Evolutionary conservation across 345 rosid species (phyloP).

Genomic region (Arabis alpina): DNA sequence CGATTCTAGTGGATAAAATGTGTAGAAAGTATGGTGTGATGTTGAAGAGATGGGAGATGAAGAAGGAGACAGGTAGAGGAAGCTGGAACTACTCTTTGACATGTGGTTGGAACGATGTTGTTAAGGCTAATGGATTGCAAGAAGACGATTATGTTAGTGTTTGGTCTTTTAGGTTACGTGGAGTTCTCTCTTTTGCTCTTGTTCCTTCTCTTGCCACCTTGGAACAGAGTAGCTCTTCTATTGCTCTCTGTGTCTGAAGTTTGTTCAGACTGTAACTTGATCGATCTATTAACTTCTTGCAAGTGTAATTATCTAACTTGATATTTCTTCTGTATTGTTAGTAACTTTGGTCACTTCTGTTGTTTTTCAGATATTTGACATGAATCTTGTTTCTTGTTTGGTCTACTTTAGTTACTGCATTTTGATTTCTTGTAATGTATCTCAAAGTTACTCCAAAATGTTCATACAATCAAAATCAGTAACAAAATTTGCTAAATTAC

Average conservation of each 20-base stretch:
- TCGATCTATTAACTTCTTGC: not conserved
- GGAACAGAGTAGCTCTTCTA: slow-evolving; percentile 5
- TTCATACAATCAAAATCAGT: not conserved
- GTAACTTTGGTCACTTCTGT: not conserved
- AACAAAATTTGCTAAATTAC: too few relatives aligned
- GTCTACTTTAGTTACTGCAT: slow-evolving; percentile 7
- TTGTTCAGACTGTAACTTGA: not conserved
- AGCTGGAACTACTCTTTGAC: too few relatives aligned
- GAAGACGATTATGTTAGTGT: too few relatives aligned
- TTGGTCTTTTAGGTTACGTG: too few relatives aligned
- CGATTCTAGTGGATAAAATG: not conserved
- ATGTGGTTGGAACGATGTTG: too few relatives aligned
- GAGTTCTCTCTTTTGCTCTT: too few relatives aligned
- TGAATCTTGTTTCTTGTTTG: not conserved
- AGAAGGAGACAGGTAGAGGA: too few relatives aligned
- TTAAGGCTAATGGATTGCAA: too few relatives aligned
- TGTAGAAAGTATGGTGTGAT: not conserved
- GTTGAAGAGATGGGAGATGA: too few relatives aligned
- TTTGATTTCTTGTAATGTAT: too few relatives aligned
- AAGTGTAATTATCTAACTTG: too few relatives aligned
- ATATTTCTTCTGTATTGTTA: not conserved
- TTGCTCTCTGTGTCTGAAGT: not conserved
- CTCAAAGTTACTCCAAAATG: not conserved
- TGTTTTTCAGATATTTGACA: not conserved
- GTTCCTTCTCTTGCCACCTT: slow-evolving; percentile 12